Evolutionary conservation across 139 green algal species (phyloP).

Genomic region (Dunaliella primolecta): DNA sequence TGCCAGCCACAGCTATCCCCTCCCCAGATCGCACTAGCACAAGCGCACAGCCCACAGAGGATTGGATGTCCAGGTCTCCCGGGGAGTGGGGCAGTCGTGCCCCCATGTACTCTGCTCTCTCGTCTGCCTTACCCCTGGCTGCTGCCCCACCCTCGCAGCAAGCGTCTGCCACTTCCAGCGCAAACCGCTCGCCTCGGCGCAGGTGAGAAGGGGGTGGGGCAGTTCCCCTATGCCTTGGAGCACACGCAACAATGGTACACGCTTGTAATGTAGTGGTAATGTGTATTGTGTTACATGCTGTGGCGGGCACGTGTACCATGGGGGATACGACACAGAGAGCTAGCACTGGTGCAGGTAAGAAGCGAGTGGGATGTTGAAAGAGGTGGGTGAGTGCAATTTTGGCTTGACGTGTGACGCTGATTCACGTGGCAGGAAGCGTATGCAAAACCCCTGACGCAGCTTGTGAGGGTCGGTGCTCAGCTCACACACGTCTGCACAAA

Average conservation of each 20-base stretch:
- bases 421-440: no score
- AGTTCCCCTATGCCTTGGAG: not conserved
- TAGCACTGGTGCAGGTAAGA: no score
- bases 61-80: not conserved
- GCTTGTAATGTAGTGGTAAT: not conserved
- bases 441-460: no score
- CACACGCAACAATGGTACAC: not conserved
- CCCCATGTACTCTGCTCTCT: not conserved
- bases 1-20: not conserved
- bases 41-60: no score
- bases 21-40: no score
- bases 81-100: not conserved
- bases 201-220: not conserved
- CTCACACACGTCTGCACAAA: no score
- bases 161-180: not conserved
- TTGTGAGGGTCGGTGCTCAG: no score
- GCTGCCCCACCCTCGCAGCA: not conserved
- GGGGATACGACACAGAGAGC: no score
- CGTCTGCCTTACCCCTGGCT: not conserved
- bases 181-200: not conserved
- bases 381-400: no score
- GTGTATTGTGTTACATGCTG: not conserved
- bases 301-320: no score
- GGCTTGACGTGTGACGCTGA: no score
- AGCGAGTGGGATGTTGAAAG: not conserved